phyloP scores from a whole-genome alignment of 495 filamentous ascomycete species.

The Sphaerosporella brunnea region DNA sequence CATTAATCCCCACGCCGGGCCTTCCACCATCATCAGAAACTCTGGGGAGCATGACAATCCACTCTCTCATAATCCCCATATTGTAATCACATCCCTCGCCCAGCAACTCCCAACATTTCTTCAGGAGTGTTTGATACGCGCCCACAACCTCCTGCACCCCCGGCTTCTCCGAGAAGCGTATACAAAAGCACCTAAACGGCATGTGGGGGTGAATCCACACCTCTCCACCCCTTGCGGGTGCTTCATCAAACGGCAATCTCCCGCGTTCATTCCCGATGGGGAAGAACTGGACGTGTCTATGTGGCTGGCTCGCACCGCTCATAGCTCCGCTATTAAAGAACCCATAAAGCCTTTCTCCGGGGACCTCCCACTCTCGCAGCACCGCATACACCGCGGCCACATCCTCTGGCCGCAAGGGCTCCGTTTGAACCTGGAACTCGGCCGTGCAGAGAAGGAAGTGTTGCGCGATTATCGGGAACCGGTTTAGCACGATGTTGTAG shows the following conservation, averaged over 20 bases:
- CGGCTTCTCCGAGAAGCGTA: neutral
- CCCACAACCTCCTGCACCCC: slow-evolving; percentile 12
- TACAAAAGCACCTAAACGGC: slow-evolving; percentile 1
- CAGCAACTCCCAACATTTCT: slow-evolving; percentile 3
- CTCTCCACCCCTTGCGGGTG: neutral
- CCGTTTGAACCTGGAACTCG: slow-evolving; percentile 46
- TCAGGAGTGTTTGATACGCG: slow-evolving; percentile 32
- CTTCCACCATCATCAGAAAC: slow-evolving; percentile 30
- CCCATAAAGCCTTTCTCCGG: slow-evolving; percentile 39
- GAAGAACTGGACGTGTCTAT: slow-evolving; percentile 63
- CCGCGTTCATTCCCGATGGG: slow-evolving; percentile 39
- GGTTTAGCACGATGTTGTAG: slow-evolving; percentile 56
- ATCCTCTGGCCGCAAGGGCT: slow-evolving; percentile 48
- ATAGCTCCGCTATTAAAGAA: slow-evolving; percentile 70
- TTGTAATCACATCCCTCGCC: slow-evolving; percentile 42
- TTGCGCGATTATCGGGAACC: slow-evolving; percentile 59
- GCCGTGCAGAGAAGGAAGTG: slow-evolving; percentile 67
- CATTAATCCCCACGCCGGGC: slow-evolving; percentile 44
- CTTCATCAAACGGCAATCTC: neutral
- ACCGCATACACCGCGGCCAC: slow-evolving; percentile 47
- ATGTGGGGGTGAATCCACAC: neutral
- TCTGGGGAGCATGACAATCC: slow-evolving; percentile 54
- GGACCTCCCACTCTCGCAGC: slow-evolving; percentile 40
- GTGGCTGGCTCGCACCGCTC: slow-evolving; percentile 64
- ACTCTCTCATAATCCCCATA: slow-evolving; percentile 49